These are phyloP conservation scores for Eucalyptus marginata DNA, from an alignment of 345 rosid species.

Conservation along the genomic window DNA sequence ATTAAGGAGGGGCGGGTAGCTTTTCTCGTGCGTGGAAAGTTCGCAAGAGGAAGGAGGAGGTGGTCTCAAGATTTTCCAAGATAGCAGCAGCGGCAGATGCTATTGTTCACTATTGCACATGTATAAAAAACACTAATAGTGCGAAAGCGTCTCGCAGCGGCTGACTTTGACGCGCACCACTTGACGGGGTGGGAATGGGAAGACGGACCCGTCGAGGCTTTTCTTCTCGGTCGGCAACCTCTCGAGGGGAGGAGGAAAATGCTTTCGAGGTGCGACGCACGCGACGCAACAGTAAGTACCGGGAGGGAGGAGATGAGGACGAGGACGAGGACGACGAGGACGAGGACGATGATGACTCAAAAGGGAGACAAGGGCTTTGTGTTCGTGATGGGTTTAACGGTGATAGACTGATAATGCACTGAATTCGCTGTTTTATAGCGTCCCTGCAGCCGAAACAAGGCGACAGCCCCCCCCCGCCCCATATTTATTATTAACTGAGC, in stretches of 20 bases:
- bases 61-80: neutral
- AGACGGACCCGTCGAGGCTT: too few relatives aligned
- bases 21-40: neutral
- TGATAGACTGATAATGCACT: neutral
- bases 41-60: neutral
- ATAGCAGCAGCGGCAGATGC: neutral
- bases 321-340: neutral
- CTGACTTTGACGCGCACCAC: neutral
- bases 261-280: neutral
- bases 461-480: neutral
- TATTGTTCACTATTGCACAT: neutral
- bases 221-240: neutral
- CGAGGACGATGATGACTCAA: neutral
- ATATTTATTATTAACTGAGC: neutral
- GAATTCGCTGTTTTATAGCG: neutral
- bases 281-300: neutral
- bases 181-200: neutral
- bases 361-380: neutral
- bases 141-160: neutral
- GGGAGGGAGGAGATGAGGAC: neutral
- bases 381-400: neutral
- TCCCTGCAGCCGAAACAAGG: neutral
- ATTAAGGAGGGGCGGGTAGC: neutral
- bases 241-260: neutral
- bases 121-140: neutral